phyloP scores from a whole-genome alignment of 352 stramenopile genomes.

The Elongisporangium anandrum region DNA sequence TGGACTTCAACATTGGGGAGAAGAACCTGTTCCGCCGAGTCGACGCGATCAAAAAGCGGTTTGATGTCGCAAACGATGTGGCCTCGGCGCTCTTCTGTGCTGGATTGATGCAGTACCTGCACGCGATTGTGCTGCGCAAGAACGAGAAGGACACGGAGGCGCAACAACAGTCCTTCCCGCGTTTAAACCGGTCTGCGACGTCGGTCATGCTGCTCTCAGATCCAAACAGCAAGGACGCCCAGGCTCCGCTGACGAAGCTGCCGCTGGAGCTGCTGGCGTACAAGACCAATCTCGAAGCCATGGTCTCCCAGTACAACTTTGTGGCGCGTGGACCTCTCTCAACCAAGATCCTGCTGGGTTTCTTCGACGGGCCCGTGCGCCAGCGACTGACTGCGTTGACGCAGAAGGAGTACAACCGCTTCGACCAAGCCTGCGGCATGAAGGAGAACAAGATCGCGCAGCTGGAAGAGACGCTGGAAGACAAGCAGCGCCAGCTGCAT shows the following conservation, averaged over 20 bases:
- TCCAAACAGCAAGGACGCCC: constrained; percentile 11
- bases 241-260: constrained; percentile 34
- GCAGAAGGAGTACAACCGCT: constrained; percentile 58
- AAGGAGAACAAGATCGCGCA: constrained; percentile 46
- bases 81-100: constrained; percentile 63
- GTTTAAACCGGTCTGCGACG: constrained; percentile 39
- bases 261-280: constrained; percentile 70
- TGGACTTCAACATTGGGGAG: constrained; percentile 58
- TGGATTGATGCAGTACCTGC: constrained; percentile 60
- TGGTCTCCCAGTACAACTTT: constrained; percentile 79
- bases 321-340: constrained; percentile 50
- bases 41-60: constrained; percentile 34
- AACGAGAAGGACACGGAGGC: constrained; percentile 55
- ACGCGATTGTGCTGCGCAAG: constrained; percentile 65
- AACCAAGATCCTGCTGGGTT: constrained; percentile 44
- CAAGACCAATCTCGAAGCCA: constrained; percentile 73
- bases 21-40: constrained; percentile 53
- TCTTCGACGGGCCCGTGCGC: constrained; percentile 52
- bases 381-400: constrained; percentile 38
- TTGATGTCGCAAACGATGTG: constrained; percentile 59
- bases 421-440: constrained; percentile 40
- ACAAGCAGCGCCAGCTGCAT: constrained; percentile 39
- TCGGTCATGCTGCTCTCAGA: constrained; percentile 37
- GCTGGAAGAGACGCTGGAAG: constrained; percentile 40
- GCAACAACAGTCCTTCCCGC: constrained; percentile 38